Conservation (phyloP, 352 stramenopile genomes). For the Phytopythium litorale region DNA sequence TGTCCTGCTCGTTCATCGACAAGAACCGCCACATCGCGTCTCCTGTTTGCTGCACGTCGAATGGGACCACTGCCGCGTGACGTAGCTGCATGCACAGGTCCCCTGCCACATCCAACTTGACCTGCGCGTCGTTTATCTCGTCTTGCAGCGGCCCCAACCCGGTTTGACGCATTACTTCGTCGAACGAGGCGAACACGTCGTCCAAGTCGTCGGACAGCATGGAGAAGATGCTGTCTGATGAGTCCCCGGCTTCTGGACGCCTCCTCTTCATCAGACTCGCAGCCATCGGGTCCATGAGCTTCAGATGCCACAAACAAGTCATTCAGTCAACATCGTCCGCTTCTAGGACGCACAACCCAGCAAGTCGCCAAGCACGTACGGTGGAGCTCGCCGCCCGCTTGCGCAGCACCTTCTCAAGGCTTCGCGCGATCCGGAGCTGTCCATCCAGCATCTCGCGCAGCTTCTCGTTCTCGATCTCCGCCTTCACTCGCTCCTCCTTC, state of each 20-base stretch:
- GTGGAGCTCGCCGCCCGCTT: slow-evolving; percentile 8
- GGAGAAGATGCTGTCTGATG: slow-evolving; percentile 2
- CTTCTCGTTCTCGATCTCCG: slow-evolving; percentile 27
- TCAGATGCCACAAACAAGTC: not conserved
- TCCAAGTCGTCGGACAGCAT: slow-evolving; percentile 11
- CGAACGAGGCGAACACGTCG: slow-evolving; percentile 6
- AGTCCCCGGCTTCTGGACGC: not conserved
- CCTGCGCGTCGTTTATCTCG: slow-evolving; percentile 12
- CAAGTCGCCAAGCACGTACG: not conserved
- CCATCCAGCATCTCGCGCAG: slow-evolving; percentile 24
- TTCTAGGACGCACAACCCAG: no score
- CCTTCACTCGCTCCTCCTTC: slow-evolving; percentile 15
- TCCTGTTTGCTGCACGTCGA: slow-evolving; percentile 9
- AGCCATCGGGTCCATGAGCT: not conserved
- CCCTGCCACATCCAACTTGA: slow-evolving; percentile 11
- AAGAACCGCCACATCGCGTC: slow-evolving; percentile 16
- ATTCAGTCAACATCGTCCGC: no score
- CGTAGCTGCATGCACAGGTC: slow-evolving; percentile 17
- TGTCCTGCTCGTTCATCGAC: slow-evolving; percentile 15
- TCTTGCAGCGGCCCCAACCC: not conserved
- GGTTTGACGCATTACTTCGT: slow-evolving; percentile 11
- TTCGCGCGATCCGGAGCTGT: slow-evolving; percentile 19
- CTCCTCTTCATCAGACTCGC: slow-evolving; percentile 3
- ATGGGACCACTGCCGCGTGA: slow-evolving; percentile 12
- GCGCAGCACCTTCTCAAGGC: slow-evolving; percentile 16